Percentiles rank a stretch among this genome's conserved stretches.
Evolutionary conservation across 768 basidiomycete genomes (phyloP).

Genomic region (Russula emetica): DNA sequence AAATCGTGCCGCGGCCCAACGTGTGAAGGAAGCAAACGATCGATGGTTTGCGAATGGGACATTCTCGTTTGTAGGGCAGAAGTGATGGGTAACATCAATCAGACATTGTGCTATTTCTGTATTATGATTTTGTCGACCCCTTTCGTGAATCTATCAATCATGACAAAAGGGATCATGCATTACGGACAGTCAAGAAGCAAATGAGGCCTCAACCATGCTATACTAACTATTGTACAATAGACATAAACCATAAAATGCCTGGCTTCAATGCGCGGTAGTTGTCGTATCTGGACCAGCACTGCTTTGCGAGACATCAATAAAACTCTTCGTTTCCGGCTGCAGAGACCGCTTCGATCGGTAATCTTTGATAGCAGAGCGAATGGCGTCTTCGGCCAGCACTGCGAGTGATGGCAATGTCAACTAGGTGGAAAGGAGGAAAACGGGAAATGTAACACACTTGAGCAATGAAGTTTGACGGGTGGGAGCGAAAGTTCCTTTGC

Average conservation of each 20-base stretch:
- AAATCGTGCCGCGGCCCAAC: slow-evolving; percentile 81
- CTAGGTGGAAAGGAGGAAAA: background rate
- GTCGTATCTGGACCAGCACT: slow-evolving; percentile 50
- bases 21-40: slow-evolving; percentile 94
- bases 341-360: slow-evolving; percentile 80
- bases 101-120: background rate
- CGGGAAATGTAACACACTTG: slow-evolving; percentile 55
- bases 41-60: slow-evolving; percentile 89
- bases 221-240: slow-evolving; percentile 22
- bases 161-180: background rate
- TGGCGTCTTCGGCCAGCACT: slow-evolving; percentile 98
- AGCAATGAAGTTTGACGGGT: slow-evolving; percentile 94
- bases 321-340: slow-evolving; percentile 50
- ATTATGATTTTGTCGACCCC: background rate
- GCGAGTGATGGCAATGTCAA: slow-evolving; percentile 20
- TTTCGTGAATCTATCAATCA: background rate
- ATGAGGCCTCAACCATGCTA: background rate
- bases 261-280: slow-evolving; percentile 47
- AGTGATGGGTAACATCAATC: slow-evolving; percentile 25
- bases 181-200: slow-evolving; percentile 2
- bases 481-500: slow-evolving; percentile 94
- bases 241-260: slow-evolving; percentile 22
- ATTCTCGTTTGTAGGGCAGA: slow-evolving; percentile 72
- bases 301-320: slow-evolving; percentile 66
- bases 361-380: slow-evolving; percentile 95